Conservation (phyloP, 148 eudicot genomes). For the Fagopyrum homotropicum region DNA sequence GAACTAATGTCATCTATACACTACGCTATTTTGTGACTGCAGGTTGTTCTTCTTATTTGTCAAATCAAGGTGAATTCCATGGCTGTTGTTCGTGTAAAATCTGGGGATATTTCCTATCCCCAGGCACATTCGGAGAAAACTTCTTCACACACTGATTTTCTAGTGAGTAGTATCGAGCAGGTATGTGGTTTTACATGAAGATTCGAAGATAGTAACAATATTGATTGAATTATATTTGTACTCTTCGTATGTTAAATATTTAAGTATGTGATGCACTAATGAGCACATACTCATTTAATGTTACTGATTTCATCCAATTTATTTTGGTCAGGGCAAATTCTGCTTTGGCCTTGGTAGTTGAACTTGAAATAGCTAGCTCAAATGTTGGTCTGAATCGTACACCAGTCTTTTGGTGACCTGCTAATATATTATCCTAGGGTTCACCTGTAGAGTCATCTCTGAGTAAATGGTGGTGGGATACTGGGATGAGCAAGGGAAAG, state of each 20-base stretch:
- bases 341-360: neutral
- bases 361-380: neutral
- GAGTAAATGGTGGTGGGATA: neutral
- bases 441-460: neutral
- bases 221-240: neutral
- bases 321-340: neutral
- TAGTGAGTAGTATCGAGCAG: conserved; percentile 67
- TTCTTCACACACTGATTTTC: conserved; percentile 27
- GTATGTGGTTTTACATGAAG: conserved; percentile 22
- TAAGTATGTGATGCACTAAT: neutral
- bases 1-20: neutral
- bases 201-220: neutral
- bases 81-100: conserved; percentile 75
- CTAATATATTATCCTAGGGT: neutral
- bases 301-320: neutral
- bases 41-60: conserved; percentile 69
- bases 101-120: conserved; percentile 26
- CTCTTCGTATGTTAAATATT: conserved; percentile 8
- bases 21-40: conserved; percentile 31
- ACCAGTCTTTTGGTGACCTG: neutral
- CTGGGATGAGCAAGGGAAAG: neutral
- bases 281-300: neutral
- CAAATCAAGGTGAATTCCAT: conserved; percentile 78
- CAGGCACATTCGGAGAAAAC: conserved; percentile 19
- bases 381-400: neutral